Conservation (phyloP, 2,329 filamentous ascomycete species). For the Aschersonia sp. region DNA sequence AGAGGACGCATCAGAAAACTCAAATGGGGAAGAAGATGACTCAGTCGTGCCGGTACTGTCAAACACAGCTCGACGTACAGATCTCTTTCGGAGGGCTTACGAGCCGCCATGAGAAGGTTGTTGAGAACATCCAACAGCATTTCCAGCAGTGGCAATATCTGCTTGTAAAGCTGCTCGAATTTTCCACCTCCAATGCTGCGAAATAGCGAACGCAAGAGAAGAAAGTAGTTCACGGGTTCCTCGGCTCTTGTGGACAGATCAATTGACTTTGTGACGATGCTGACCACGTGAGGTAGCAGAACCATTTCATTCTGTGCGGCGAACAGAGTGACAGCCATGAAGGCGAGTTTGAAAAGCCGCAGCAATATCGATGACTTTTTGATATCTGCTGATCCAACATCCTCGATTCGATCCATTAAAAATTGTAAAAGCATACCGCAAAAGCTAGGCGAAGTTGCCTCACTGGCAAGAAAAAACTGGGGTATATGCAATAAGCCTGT, state of each 20-base stretch:
- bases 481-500: slow-evolving; percentile 86
- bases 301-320: slow-evolving; percentile 91
- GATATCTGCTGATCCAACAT: slow-evolving; percentile 84
- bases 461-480: slow-evolving; percentile 96
- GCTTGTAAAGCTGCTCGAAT: slow-evolving; percentile 96
- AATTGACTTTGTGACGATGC: slow-evolving; percentile 95
- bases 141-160: slow-evolving; percentile 87
- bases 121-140: slow-evolving; percentile 97
- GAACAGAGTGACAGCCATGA: slow-evolving; percentile 98
- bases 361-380: slow-evolving; percentile 87
- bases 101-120: slow-evolving; percentile 78
- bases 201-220: slow-evolving; percentile 83
- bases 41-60: slow-evolving; percentile 86
- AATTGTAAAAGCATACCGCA: slow-evolving; percentile 97
- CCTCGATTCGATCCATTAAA: slow-evolving; percentile 89
- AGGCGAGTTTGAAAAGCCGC: slow-evolving; percentile 91
- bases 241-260: slow-evolving; percentile 90
- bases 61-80: slow-evolving; percentile 94
- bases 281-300: slow-evolving; percentile 85
- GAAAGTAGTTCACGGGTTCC: slow-evolving; percentile 97
- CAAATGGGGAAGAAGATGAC: slow-evolving; percentile 86
- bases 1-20: slow-evolving; percentile 95
- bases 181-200: slow-evolving; percentile 92
- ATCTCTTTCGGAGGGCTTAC: slow-evolving; percentile 82
- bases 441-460: slow-evolving; percentile 94